Base-by-base conservation (phyloP, 164 flowering plant genomes). In the Kingdonia uniflora region DNA sequence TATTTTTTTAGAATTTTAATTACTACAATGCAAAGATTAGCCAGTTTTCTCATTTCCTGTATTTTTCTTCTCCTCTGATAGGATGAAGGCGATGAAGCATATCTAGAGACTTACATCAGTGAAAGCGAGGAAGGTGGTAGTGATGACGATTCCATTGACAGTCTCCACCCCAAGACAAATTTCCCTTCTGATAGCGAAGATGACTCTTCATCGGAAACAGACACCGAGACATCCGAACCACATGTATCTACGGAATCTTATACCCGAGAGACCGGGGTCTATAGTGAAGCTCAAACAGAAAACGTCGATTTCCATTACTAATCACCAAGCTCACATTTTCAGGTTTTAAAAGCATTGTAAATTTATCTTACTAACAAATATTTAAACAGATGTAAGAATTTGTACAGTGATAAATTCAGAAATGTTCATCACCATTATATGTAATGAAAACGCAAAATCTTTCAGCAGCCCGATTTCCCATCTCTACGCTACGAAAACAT, bases 11-110 rank as follows among this genome's bases (percentile, higher is more conserved):
- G 8, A 3, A 29, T 29, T 3, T 29, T 29, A 29, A 29, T 29
- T 29, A 8, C 8, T 4, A 29, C 4, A 29, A 4, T 29, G 4
- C 8, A 29, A 49, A 47, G 29, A 15, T 11, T 47, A 19, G 48
- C 48, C 19, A 8, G 42, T n/a, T 39, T 23, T 15, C 51, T 2
- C 20, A 29, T 57, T 7, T 24, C 42, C 43, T 11, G 35, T 29
- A 8, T 29, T 29, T 29, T 3, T 8, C 1, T 37, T 38, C 45
- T 52, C 15, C 45, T 60, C 1, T 25, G 8, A 45, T 52, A 85
- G 88, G 92, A 82, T 54, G 97, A 82, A 68, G 83, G 68, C 24
- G 87, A 81, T 23, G 91, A 76, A 19, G 76, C 79, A 29, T 79
- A 76, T 70, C 81, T 80, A n/a, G 71, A 67, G 66, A 75, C 68